These are phyloP conservation scores for Physcomitrium patens DNA, from an alignment of 225 moss, liverwort and hornwort genomes.

Conservation along the genomic window DNA sequence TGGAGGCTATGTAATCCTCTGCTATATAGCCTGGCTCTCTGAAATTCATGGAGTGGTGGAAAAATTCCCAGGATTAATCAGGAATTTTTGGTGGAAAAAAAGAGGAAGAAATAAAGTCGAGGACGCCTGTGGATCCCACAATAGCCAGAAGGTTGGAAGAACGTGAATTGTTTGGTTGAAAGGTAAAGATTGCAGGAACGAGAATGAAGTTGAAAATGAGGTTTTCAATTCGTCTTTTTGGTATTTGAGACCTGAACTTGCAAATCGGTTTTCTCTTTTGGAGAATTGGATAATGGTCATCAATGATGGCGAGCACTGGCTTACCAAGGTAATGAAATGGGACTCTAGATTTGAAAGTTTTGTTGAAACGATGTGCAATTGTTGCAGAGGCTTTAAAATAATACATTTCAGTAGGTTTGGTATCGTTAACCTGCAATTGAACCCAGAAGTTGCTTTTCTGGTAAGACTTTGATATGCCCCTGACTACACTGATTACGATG, in stretches of 20 bases:
- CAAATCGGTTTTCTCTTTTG: slow-evolving; percentile 17
- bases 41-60: too few species aligned
- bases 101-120: slow-evolving; percentile 7
- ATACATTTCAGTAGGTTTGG: too few species aligned
- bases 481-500: too few species aligned
- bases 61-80: too few species aligned
- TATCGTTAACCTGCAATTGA: too few species aligned
- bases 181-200: background rate
- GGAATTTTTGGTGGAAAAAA: too few species aligned
- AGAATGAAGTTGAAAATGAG: background rate
- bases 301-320: slow-evolving; percentile 59
- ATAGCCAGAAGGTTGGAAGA: slow-evolving; percentile 78
- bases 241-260: background rate
- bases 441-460: too few species aligned
- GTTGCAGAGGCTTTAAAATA: too few species aligned
- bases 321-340: slow-evolving; percentile 60
- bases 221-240: background rate
- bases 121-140: slow-evolving; percentile 54
- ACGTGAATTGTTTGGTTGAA: slow-evolving; percentile 50
- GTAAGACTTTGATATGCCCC: too few species aligned
- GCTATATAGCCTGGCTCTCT: slow-evolving; percentile 64
- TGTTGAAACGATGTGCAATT: background rate
- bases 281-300: slow-evolving; percentile 98
- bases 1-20: too few species aligned
- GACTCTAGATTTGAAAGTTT: background rate